Evolutionary conservation across 768 basidiomycete genomes (phyloP).

Genomic region (Rhodotorula paludigena): DNA sequence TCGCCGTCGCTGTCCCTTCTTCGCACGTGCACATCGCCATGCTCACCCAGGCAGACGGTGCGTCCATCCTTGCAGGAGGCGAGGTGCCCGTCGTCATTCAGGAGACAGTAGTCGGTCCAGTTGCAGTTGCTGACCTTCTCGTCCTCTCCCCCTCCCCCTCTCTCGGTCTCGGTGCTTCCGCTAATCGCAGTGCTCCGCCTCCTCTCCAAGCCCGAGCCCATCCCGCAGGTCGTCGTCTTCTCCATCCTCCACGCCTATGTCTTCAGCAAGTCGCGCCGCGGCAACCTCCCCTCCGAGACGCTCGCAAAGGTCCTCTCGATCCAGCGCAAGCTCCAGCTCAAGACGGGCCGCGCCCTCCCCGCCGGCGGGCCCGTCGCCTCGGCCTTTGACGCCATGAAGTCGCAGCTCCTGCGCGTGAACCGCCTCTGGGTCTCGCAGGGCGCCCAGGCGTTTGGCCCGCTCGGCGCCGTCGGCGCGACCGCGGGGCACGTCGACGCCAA

Average conservation of each 20-base stretch:
- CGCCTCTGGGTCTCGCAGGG: conserved; percentile 22
- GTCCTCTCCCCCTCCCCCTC: not conserved
- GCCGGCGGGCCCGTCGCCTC: conserved; percentile 1
- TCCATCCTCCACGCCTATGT: conserved; percentile 45
- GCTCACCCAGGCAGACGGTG: conserved; percentile 34
- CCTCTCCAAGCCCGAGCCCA: conserved; percentile 9
- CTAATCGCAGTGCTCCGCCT: conserved; percentile 15
- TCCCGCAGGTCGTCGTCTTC: conserved; percentile 12
- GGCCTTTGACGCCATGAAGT: conserved; percentile 25
- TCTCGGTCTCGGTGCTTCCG: too few species aligned
- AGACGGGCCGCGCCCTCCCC: conserved; percentile 38
- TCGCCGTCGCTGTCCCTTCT: not conserved
- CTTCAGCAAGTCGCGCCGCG: conserved; percentile 64
- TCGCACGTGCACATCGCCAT: not conserved
- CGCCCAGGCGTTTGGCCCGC: conserved; percentile 24
- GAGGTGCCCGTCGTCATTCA: too few species aligned
- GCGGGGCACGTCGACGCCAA: conserved; percentile 9
- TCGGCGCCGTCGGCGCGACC: conserved; percentile 31
- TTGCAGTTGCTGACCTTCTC: not conserved
- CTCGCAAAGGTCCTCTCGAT: conserved; percentile 14
- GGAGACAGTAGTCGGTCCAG: too few species aligned
- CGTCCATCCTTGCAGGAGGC: not conserved
- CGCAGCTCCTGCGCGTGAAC: conserved; percentile 27
- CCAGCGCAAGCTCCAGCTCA: conserved; percentile 56
- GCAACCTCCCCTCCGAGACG: conserved; percentile 18